phyloP scores from a whole-genome alignment of 345 rosid species.

The Gossypium anomalum region DNA sequence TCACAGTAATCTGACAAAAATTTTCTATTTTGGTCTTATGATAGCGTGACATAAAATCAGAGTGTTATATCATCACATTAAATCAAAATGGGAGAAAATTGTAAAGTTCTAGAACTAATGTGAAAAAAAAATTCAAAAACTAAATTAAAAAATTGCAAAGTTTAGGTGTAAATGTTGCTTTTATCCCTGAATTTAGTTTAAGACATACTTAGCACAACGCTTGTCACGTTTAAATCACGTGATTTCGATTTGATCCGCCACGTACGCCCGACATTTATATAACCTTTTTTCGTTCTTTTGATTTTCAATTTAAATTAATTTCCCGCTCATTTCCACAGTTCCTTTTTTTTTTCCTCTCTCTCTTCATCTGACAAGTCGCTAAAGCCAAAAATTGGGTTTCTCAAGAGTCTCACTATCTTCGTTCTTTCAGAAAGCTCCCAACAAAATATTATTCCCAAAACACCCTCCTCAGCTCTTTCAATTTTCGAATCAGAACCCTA shows the following conservation, averaged over 20 bases:
- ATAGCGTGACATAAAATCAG: no score
- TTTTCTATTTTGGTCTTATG: rapidly evolving
- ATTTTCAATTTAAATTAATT: slow-evolving; percentile 6
- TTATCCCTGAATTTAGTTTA: no score
- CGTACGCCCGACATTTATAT: neutral
- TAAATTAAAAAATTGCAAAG: no score
- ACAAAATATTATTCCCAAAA: neutral
- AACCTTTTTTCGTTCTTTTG: neutral
- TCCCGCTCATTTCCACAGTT: slow-evolving; percentile 16
- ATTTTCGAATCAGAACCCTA: slow-evolving; percentile 9
- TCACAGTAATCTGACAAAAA: no score
- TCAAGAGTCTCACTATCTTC: neutral
- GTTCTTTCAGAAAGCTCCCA: neutral
- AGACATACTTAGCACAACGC: no score
- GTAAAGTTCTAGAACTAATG: no score
- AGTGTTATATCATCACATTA: no score
- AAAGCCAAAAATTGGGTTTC: neutral
- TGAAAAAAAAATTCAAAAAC: no score
- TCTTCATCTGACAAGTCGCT: neutral
- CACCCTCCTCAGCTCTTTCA: neutral
- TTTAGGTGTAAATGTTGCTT: no score
- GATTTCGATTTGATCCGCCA: slow-evolving; percentile 1
- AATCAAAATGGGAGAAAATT: no score
- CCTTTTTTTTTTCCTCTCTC: slow-evolving; percentile 13
- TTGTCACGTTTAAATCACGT: neutral